Evolutionary conservation across 2,329 filamentous ascomycete species (phyloP), one percentile per base, ranked within the genome.

Genomic region (Colletotrichum orbiculare): DNA sequence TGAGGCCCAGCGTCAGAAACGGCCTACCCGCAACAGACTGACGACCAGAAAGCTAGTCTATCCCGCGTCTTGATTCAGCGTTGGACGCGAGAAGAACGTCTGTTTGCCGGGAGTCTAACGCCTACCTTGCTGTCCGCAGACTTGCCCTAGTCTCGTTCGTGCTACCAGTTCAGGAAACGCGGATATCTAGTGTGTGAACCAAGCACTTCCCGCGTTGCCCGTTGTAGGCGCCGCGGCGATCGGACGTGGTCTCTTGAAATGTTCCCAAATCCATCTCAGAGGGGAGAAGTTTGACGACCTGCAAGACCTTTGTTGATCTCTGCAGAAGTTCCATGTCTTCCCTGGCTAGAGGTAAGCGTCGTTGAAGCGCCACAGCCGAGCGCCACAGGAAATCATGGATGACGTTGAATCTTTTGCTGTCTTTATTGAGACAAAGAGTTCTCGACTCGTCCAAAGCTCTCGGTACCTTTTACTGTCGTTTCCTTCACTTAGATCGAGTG

Each of bases 331-430:
- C 54, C 10, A 5, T 25, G 25, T 25, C 25, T 25, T 25, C 25
- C 25, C 25, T 37, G 12, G 12, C 12, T 46, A 17, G 13, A 53
- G 7, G 6, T 43, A 25, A 6, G 13, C 17, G 13, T 56, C 11
- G 34, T 12, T 15, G 13, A 49, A 54, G 56, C 56, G 49, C 43
- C 61, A 64, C 61, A 54, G 34, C 38, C 56, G 34, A 25, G 12
- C 49, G 61, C 49, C 43, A 35, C 13, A 38, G 10, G 48, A 12
- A 6, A 17, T 35, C 15, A 8, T 25, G 6, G 10, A 42, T 25
- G 42, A 8, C 15, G 42, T 43, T 8, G 41, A 43, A 43, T 6
- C 41, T 3, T 43, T n/a, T 9, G 4, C 9, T 10, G n/a, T 46
- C 8, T 15, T 11, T 46, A 8, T 5, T 2, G 2, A 15, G 8